phyloP scores from a whole-genome alignment of 345 rosid species.

The Populus davidiana region DNA sequence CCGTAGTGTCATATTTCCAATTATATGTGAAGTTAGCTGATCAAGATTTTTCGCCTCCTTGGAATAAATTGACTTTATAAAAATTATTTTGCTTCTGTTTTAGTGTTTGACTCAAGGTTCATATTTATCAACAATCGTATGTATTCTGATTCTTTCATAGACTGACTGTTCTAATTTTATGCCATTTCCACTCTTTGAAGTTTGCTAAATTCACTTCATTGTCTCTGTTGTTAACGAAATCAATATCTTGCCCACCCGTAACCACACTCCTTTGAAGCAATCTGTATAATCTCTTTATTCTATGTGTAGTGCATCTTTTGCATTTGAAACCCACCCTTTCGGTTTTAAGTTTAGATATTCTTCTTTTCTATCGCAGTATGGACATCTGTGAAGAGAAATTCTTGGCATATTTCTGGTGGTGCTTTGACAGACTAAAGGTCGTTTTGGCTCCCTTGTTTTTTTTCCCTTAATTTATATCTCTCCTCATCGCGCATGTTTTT shows the following conservation, averaged over 20 bases:
- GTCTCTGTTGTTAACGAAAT: not conserved
- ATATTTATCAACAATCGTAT: not conserved
- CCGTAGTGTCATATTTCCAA: not conserved
- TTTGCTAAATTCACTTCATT: not conserved
- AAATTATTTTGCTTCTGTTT: conserved; percentile 1
- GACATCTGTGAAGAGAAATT: conserved; percentile 83
- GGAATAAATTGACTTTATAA: not conserved
- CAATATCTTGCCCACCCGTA: not conserved
- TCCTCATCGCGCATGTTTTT: not conserved
- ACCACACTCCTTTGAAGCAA: not conserved
- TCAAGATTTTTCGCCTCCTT: not conserved
- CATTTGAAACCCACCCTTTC: conserved; percentile 1
- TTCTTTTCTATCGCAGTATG: conserved; percentile 49
- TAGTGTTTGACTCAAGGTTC: not conserved
- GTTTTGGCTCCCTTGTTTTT: not conserved
- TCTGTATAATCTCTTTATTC: not conserved
- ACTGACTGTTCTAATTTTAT: not conserved
- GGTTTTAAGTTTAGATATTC: not conserved
- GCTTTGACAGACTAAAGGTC: conserved; percentile 87
- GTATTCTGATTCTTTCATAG: not conserved
- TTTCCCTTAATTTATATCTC: not conserved
- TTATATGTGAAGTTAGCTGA: not conserved
- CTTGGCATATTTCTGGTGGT: conserved; percentile 95
- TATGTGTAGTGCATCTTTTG: not conserved
- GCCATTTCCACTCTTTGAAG: not conserved